Conservation (phyloP, 306 rosid genomes). For the Quercus wislizeni region DNA sequence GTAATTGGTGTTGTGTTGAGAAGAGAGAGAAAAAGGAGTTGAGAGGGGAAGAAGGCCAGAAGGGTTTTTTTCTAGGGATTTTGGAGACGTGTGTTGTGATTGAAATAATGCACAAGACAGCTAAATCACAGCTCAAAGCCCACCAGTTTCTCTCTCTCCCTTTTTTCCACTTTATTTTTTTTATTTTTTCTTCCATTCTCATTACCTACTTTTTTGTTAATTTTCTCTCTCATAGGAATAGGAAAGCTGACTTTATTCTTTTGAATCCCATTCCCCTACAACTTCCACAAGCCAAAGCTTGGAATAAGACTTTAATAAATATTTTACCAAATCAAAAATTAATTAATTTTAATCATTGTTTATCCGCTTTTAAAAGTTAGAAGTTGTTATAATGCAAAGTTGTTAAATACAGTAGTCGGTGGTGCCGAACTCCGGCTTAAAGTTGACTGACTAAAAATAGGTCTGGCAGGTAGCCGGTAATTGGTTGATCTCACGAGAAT, state of each 20-base stretch:
- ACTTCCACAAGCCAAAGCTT: conserved; percentile 13
- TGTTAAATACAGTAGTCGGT: conserved; percentile 14
- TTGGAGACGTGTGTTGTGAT: conserved; percentile 50
- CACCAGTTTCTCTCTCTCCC: conserved; percentile 50
- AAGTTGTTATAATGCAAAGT: conserved; percentile 11
- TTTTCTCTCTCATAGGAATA: background rate
- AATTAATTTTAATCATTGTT: background rate
- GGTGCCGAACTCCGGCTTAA: conserved; percentile 26
- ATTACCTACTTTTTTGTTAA: background rate
- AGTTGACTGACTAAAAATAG: conserved; percentile 29
- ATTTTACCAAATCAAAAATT: background rate
- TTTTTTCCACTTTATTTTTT: background rate
- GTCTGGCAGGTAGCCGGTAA: background rate
- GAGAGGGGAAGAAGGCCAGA: background rate
- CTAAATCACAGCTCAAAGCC: conserved; percentile 93
- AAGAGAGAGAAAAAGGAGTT: background rate
- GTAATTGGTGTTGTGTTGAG: too few relatives aligned
- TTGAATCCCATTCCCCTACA: conserved; percentile 18
- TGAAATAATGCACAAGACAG: conserved; percentile 63
- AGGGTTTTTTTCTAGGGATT: conserved; percentile 48
- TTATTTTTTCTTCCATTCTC: background rate
- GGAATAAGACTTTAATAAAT: conserved; percentile 23
- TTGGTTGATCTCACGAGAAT: conserved; percentile 30
- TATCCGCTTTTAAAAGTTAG: background rate
- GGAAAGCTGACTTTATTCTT: conserved; percentile 1